Base-by-base conservation (phyloP, 2,329 filamentous ascomycete genomes). In the Pezicula carpinea region DNA sequence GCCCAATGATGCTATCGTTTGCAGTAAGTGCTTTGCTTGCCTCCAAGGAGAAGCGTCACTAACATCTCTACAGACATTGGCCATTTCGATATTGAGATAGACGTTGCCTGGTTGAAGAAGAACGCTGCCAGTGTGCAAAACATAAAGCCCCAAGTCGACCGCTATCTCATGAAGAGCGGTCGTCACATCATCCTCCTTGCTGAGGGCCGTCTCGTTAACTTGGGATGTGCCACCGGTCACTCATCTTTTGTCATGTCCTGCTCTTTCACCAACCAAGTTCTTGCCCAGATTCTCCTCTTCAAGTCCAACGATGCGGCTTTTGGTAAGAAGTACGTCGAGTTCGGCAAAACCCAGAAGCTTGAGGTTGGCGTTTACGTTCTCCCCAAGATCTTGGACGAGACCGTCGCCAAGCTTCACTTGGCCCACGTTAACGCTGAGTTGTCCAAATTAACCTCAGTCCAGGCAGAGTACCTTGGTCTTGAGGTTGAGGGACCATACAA, bases 221-320 rank as follows among this genome's bases (percentile, higher is more conserved):
- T 99, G 63, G 93, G 93, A 73, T 99, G 93, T 75, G 93, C 93
- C 69, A 99, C 93, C 57, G 93, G 93, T 61, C 93, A 99, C 87
- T 96, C 91, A 61, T 97, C 92, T 44, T 99, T 99, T 74, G 93
- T 99, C 80, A 97, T 99, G 93, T 96, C 91, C 64, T 99, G 93
- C 87, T 97, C 92, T 57, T 99, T 99, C 87, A 95, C 91, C 82
- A 99, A 99, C 87, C 93, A 99, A 82, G 93, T 97, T 64, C 89
- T 99, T 70, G 93, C 93, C 60, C 93, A 99, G 80, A 97, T 99
- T 77, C 86, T 95, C 79, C 79, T 99, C 66, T 99, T 75, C 87
- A 97, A 97, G 87, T 85, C 83, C 65, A 79, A 85, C 64, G 91
- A 97, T 69, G 81, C 80, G 68, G 85, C 77, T 49, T 99, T 95